Base-by-base conservation (phyloP, 2,329 filamentous ascomycete genomes). In the Aureobasidium sp. region DNA sequence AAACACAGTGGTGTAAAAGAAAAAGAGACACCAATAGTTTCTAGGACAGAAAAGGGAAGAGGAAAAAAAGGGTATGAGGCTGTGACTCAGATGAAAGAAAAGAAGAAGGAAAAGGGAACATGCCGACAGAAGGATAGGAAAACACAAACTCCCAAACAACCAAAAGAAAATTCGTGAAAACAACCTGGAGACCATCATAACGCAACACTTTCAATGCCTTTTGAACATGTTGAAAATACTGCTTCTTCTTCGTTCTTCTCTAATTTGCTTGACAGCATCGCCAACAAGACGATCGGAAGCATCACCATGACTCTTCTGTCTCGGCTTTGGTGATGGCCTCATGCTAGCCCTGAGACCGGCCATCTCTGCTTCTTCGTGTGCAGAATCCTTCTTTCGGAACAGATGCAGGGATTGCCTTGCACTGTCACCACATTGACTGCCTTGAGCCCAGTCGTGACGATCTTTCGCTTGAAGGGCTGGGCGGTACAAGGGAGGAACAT, bases 401-500 rank as follows among this genome's bases (percentile, higher is more conserved):
- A 60, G 29, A 46, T 55, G 49, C 17, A 60, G 4, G 1, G 58
- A 60, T 23, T 46, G 40, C 17, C 58, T 29, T 15, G 50, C 58
- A 35, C 58, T 60, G 33, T 60, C 58, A 15, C 58, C 58, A 8
- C 58, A 60, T 11, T 64, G 60, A 31, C 57, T 60, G 10, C 50
- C 53, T 21, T 64, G 62, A n/a, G 43, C 38, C 62, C 62, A 64
- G 31, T 64, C 60, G 19, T 62, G 53, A 8, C 62, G 60, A 29
- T 64, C 60, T 29, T 33, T 15, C 2, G 21, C 31, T 21, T 42
- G 49, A 11, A 59, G n/a, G 7, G 6, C 27, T 15, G 55, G 55
- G 3, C 55, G 43, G 55, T 40, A 21, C 11, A 21, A 9, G 8
- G 54, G 42, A 19, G 23, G 19, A 8, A 47, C 10, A 21, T 37